Evolutionary conservation across 225 moss, liverwort and hornwort species (phyloP).

Genomic region (Sphagnum contortum): DNA sequence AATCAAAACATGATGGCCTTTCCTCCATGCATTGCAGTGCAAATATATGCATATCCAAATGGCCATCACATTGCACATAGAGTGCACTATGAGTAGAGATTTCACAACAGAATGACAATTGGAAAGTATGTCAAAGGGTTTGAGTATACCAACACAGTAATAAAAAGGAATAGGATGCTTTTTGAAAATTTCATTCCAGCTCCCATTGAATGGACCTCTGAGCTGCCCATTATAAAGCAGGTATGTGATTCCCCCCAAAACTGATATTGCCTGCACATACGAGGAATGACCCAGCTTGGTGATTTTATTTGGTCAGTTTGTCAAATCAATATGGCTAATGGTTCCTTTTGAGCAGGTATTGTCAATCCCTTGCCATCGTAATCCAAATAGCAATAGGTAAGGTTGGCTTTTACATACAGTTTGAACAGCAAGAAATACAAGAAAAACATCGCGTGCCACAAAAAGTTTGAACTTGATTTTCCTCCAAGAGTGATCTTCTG

Average conservation of each 20-base stretch:
- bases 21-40: no score
- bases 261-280: slow-evolving; percentile 19
- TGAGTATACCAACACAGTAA: slow-evolving; percentile 25
- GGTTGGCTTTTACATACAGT: slow-evolving; percentile 8
- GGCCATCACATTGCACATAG: no score
- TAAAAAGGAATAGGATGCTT: slow-evolving; percentile 30
- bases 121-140: no score
- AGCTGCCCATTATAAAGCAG: slow-evolving; percentile 32
- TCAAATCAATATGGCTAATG: neutral
- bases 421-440: slow-evolving; percentile 31
- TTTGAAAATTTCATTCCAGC: slow-evolving; percentile 21
- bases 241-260: slow-evolving; percentile 29
- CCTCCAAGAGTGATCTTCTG: slow-evolving; percentile 31
- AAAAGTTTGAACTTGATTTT: slow-evolving; percentile 36
- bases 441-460: slow-evolving; percentile 26
- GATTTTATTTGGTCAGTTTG: neutral
- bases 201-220: slow-evolving; percentile 21
- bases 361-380: no score
- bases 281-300: neutral
- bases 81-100: no score
- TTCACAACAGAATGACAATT: no score
- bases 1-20: no score
- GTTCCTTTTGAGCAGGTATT: no score
- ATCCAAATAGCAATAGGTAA: neutral
- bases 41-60: no score